Base-by-base conservation (phyloP, 1,284 basidiomycete species). In the Acaromyces ingoldii region DNA sequence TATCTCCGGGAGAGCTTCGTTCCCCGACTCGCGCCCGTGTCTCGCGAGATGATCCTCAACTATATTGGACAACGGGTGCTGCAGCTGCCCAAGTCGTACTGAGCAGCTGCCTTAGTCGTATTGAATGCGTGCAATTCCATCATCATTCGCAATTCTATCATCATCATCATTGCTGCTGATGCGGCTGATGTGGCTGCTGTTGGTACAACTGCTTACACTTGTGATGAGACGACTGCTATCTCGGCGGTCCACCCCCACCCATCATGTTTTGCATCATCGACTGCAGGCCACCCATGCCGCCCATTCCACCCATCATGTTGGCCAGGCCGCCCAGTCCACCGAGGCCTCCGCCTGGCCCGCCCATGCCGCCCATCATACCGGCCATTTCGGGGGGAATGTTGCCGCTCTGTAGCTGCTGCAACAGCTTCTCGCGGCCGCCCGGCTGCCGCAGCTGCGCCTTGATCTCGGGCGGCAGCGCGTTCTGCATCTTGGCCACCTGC, bases 251-350 rank as follows among this genome's bases (percentile, higher is more conserved):
- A 22, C 30, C 30, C 11, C 48, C 48, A 13, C 48, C 48, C 48
- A 49, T 49, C 60, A 71, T 75, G 28, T 34, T 17, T 29, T 55
- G 62, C 77, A 79, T 78, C 77, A 79, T 78, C 61, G 51, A 36
- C 1, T 58, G 41, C 60, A 72, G 60, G 28, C 64, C 57, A 0
- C 70, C 67, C 63, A 74, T 63, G 0, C 67, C 65, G 17, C 62
- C 64, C 36, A 45, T 38, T 1, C 44, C 58, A 24, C 36, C 40
- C 53, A 49, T 58, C 53, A 64, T 51, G 22, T 49, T 58, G 13
- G 51, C 53, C 1, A 65, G 38, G 1, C 55, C 55, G 21, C 57
- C 62, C 11, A 64, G 33, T 11, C 64, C 61, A 6, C 58, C 58
- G 21, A 61, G 7, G 9, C 55, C 65, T 2, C 56, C 56, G 2